phyloP scores from a whole-genome alignment of 2,329 filamentous ascomycete species.

The Calonectria montana region DNA sequence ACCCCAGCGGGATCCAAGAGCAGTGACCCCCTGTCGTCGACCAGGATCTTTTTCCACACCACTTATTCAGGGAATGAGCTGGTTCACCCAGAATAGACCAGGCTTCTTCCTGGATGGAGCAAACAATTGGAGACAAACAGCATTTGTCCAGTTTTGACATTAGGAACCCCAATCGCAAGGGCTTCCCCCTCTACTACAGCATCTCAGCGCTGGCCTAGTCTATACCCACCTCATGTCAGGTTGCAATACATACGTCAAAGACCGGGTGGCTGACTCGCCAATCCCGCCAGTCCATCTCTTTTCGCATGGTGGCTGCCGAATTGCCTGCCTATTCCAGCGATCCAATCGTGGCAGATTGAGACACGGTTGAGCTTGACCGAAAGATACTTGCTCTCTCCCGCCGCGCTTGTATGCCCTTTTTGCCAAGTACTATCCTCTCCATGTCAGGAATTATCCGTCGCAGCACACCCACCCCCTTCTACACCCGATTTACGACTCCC shows the following conservation, averaged over 20 bases:
- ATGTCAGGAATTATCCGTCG: background rate
- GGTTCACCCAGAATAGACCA: slow-evolving; percentile 9
- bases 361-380: background rate
- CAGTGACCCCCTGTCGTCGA: slow-evolving; percentile 31
- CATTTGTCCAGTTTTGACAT: slow-evolving; percentile 9
- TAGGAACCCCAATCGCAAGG: slow-evolving; percentile 14
- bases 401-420: background rate
- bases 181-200: slow-evolving; percentile 5
- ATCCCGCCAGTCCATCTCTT: background rate
- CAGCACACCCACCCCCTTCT: background rate
- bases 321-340: slow-evolving; percentile 13
- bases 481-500: slow-evolving; percentile 49
- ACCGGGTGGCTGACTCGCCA: background rate
- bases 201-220: slow-evolving; percentile 7
- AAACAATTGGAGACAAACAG: slow-evolving; percentile 13
- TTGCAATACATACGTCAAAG: slow-evolving; percentile 6
- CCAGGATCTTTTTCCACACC: slow-evolving; percentile 40
- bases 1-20: slow-evolving; percentile 12
- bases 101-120: slow-evolving; percentile 14
- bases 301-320: background rate
- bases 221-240: slow-evolving; percentile 1
- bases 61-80: slow-evolving; percentile 14
- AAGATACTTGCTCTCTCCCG: background rate
- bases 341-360: background rate
- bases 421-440: slow-evolving; percentile 1